Conservation (phyloP, 2,329 filamentous ascomycete species). For the Colletotrichum eleusines region DNA sequence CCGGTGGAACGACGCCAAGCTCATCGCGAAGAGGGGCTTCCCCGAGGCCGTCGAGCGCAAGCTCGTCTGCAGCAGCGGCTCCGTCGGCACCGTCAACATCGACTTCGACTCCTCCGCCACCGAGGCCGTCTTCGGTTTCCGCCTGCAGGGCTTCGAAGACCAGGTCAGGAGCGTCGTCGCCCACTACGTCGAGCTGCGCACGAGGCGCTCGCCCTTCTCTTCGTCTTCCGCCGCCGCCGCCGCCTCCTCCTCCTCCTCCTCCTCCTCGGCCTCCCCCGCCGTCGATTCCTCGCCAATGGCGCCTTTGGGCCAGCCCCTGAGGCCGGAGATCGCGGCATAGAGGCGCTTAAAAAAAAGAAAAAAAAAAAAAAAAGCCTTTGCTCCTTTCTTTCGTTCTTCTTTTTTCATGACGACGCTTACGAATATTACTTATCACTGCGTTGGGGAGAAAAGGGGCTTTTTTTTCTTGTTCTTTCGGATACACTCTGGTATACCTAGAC, state of each 20-base stretch:
- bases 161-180: constrained; percentile 50
- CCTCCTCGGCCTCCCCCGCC: too few species aligned
- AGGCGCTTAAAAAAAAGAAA: too few species aligned
- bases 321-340: constrained; percentile 23
- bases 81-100: constrained; percentile 23
- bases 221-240: too few species aligned
- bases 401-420: not conserved
- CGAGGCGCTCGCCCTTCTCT: constrained; percentile 12
- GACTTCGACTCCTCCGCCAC: constrained; percentile 47
- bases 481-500: not conserved
- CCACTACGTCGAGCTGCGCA: constrained; percentile 51
- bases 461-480: not conserved
- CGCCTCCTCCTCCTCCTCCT: too few species aligned
- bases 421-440: not conserved
- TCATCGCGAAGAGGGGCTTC: constrained; percentile 51
- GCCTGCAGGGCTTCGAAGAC: constrained; percentile 50
- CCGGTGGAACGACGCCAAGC: constrained; percentile 54
- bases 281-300: not conserved
- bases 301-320: constrained; percentile 5
- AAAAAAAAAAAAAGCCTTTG: too few species aligned
- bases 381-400: not conserved
- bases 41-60: constrained; percentile 37
- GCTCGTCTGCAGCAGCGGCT: constrained; percentile 31
- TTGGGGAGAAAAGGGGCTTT: too few species aligned
- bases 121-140: constrained; percentile 50